phyloP scores from a whole-genome alignment of 2,329 filamentous ascomycete species.

The Albifimbria verrucaria region DNA sequence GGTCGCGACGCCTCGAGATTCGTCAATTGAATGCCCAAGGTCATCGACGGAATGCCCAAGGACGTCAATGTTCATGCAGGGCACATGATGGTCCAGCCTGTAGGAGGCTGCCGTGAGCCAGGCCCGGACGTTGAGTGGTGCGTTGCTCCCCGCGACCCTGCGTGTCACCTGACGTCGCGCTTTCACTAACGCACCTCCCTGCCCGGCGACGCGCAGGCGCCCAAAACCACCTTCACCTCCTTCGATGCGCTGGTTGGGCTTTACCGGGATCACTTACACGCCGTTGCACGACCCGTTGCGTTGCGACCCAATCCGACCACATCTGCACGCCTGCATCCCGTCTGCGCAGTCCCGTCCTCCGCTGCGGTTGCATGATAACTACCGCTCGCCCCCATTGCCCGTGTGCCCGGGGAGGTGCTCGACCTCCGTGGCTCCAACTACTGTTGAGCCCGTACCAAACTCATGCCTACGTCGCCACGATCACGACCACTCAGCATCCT shows the following conservation, averaged over 20 bases:
- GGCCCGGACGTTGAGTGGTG: not conserved
- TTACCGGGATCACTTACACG: not conserved
- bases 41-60: no score
- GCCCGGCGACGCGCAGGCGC: not conserved
- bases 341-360: not conserved
- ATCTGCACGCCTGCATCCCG: not conserved
- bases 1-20: constrained; percentile 5
- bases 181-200: not conserved
- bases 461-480: constrained; percentile 12
- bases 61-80: constrained; percentile 2
- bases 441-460: not conserved
- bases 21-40: not conserved
- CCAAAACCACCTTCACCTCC: not conserved
- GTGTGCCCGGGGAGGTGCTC: not conserved
- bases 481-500: constrained; percentile 8
- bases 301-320: not conserved
- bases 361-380: not conserved
- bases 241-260: not conserved
- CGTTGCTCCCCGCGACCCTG: constrained; percentile 5
- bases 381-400: not conserved
- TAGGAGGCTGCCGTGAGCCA: not conserved
- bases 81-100: not conserved
- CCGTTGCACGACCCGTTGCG: not conserved
- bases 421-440: no score
- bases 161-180: constrained; percentile 24